Evolutionary conservation across 2,329 filamentous ascomycete genomes (phyloP).

Genomic region (Aureobasidium sp.): DNA sequence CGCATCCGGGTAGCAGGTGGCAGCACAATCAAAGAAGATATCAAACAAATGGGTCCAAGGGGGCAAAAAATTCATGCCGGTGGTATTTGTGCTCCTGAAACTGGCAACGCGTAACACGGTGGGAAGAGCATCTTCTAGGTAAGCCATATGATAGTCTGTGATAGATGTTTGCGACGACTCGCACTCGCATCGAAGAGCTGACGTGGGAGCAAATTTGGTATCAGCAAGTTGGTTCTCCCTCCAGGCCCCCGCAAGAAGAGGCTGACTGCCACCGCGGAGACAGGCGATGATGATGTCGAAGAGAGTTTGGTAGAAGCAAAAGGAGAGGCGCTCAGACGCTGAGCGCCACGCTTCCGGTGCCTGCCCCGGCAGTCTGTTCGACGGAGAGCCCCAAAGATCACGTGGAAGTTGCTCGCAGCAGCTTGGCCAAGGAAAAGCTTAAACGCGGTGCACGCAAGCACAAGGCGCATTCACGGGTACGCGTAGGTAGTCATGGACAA

Average conservation of each 20-base stretch:
- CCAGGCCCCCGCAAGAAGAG: neutral
- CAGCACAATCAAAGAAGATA: neutral
- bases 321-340: neutral
- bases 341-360: neutral
- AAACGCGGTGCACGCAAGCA: neutral
- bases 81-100: neutral
- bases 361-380: neutral
- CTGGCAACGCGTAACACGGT: constrained; percentile 2
- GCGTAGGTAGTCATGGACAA: neutral
- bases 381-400: neutral
- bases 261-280: neutral
- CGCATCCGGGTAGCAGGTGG: neutral
- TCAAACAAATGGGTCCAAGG: neutral
- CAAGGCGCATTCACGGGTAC: neutral
- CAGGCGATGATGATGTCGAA: neutral
- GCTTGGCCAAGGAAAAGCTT: neutral
- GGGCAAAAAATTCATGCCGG: neutral
- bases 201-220: neutral
- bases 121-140: neutral
- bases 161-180: neutral
- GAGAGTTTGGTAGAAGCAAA: neutral
- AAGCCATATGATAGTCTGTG: neutral
- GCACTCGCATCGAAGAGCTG: neutral
- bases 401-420: neutral
- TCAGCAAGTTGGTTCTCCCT: neutral